phyloP scores from a whole-genome alignment of 805 yeast genomes.

The Cyberlindnera maritima region DNA sequence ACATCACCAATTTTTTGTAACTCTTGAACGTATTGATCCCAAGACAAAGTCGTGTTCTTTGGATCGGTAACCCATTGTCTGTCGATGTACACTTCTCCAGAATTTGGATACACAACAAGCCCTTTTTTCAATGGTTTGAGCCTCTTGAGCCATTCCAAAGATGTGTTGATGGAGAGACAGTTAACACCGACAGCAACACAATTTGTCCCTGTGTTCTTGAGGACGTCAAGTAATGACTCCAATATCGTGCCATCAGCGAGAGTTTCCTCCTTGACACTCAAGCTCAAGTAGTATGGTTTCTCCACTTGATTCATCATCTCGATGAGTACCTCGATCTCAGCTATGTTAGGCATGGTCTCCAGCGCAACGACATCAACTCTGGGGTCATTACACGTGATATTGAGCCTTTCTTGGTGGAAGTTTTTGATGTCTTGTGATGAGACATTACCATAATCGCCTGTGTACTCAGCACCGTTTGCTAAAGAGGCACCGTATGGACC shows the following conservation, averaged over 20 bases:
- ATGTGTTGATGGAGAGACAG: slow-evolving; percentile 51
- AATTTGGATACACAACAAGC: slow-evolving; percentile 67
- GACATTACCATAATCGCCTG: slow-evolving; percentile 56
- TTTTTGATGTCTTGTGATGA: slow-evolving; percentile 34
- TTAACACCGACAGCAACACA: slow-evolving; percentile 55
- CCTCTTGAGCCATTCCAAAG: slow-evolving; percentile 38
- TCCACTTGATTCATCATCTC: slow-evolving; percentile 35
- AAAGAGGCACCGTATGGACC: slow-evolving; percentile 79
- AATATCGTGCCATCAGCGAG: slow-evolving; percentile 53
- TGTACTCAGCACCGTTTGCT: slow-evolving; percentile 69
- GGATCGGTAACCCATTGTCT: slow-evolving; percentile 32
- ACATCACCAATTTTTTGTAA: slow-evolving; percentile 41
- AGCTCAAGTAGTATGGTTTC: slow-evolving; percentile 42
- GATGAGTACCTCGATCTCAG: slow-evolving; percentile 52
- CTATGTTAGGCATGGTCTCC: slow-evolving; percentile 69
- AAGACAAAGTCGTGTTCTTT: slow-evolving; percentile 26
- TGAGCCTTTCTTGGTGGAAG: slow-evolving; percentile 51
- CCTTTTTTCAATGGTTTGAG: slow-evolving; percentile 31
- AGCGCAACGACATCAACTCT: slow-evolving; percentile 57
- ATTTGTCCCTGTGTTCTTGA: slow-evolving; percentile 18
- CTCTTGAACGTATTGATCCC: slow-evolving; percentile 38
- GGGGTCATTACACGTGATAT: slow-evolving; percentile 35
- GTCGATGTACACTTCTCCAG: slow-evolving; percentile 64
- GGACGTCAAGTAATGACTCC: slow-evolving; percentile 29
- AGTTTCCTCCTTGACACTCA: slow-evolving; percentile 39